Conservation (phyloP, 148 eudicot genomes). For the Vaccinium corymbosum region DNA sequence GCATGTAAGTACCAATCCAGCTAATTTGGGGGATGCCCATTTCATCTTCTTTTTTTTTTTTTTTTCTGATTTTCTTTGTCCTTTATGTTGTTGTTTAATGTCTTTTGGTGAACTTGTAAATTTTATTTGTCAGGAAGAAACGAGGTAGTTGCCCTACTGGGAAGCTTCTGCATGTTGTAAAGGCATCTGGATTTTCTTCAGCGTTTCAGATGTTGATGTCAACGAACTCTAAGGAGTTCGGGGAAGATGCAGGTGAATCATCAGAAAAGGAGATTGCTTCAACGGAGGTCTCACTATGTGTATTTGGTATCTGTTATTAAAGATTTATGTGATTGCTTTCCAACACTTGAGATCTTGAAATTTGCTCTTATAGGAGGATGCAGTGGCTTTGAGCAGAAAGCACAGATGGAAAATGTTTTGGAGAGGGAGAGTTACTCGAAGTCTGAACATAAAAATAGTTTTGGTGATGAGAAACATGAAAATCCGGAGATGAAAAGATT, state of each 20-base stretch:
- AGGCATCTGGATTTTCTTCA: slow-evolving; percentile 18
- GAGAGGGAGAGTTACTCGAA: slow-evolving; percentile 5
- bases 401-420: background rate
- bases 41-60: background rate
- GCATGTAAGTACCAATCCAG: slow-evolving; percentile 17
- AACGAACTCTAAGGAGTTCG: slow-evolving; percentile 4
- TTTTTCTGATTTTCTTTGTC: background rate
- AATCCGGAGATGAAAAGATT: background rate
- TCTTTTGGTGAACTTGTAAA: background rate
- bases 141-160: slow-evolving; percentile 22
- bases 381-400: slow-evolving; percentile 6
- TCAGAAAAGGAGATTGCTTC: background rate
- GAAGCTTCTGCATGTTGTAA: slow-evolving; percentile 9
- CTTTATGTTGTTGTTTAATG: background rate
- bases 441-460: background rate
- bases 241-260: background rate
- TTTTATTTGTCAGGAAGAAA: slow-evolving; percentile 17
- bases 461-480: background rate
- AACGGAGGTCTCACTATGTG: background rate
- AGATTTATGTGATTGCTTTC: background rate
- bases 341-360: background rate
- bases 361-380: slow-evolving; percentile 7
- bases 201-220: slow-evolving; percentile 15
- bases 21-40: slow-evolving; percentile 3
- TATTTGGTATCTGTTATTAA: background rate